A percentile compares a stretch with the other conserved stretches of the same genome.
Conservation (phyloP, 1,284 basidiomycete species). For the Moniliella sp. region DNA sequence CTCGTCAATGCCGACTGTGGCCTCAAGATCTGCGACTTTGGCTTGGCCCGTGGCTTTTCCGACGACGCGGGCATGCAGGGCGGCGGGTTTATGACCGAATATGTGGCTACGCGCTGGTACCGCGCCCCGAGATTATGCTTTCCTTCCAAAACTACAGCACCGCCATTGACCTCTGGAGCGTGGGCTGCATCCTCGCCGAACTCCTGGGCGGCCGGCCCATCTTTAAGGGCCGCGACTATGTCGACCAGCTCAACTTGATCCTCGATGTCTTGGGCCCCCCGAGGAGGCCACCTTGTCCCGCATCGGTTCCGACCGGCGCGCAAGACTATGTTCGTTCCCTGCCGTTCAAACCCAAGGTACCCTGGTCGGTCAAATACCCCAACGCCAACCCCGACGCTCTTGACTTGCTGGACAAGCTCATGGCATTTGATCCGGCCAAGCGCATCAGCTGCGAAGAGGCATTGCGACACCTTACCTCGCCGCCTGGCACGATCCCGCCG, state of each 20-base stretch:
- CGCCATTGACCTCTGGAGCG: slow-evolving; percentile 75
- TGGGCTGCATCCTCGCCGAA: slow-evolving; percentile 93
- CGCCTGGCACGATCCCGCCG: slow-evolving; percentile 20
- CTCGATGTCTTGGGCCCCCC: slow-evolving; percentile 91
- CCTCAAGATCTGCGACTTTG: slow-evolving; percentile 79
- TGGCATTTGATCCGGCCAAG: slow-evolving; percentile 86
- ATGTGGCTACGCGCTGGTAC: slow-evolving; percentile 33
- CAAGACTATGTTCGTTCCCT: slow-evolving; percentile 95
- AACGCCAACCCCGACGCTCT: slow-evolving; percentile 78
- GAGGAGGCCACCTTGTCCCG: no score
- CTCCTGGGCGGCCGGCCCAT: slow-evolving; percentile 87
- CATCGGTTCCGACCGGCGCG: slow-evolving; percentile 74
- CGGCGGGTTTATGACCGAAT: slow-evolving; percentile 94
- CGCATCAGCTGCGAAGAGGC: slow-evolving; percentile 89
- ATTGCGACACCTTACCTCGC: slow-evolving; percentile 74
- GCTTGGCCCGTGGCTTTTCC: slow-evolving; percentile 78
- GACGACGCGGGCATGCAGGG: slow-evolving; percentile 48
- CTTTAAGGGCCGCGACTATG: slow-evolving; percentile 90
- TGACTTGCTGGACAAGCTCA: slow-evolving; percentile 69
- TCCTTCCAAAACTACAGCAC: slow-evolving; percentile 33
- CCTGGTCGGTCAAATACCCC: slow-evolving; percentile 74
- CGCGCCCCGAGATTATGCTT: slow-evolving; percentile 33
- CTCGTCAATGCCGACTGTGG: slow-evolving; percentile 89
- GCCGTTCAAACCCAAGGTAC: slow-evolving; percentile 80
- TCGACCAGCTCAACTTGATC: slow-evolving; percentile 96